A percentile compares a stretch with the other conserved stretches of the same genome.
Evolutionary conservation across 495 filamentous ascomycete species (phyloP).

Genomic region (Choiromyces venosus): DNA sequence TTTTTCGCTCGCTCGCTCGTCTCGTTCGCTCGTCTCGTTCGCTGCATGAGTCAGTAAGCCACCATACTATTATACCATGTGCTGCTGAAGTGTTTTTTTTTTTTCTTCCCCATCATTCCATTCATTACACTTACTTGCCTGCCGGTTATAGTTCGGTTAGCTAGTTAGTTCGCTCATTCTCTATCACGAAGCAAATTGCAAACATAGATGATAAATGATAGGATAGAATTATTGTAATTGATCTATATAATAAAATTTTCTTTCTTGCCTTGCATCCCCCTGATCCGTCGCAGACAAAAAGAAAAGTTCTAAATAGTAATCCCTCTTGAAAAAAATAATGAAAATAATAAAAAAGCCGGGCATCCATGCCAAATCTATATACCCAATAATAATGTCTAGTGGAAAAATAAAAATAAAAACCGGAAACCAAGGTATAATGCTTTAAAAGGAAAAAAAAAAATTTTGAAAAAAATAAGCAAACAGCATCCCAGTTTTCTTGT

Average conservation of each 20-base stretch:
- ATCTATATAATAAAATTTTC: background rate
- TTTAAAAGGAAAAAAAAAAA: background rate
- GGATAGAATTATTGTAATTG: slow-evolving; percentile 1
- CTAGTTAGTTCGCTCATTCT: too few species aligned
- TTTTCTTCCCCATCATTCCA: background rate
- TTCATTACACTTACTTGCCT: background rate
- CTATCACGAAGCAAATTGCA: background rate
- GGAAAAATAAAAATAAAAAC: slow-evolving; percentile 5
- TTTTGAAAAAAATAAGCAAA: background rate
- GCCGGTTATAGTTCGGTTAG: too few species aligned
- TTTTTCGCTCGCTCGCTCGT: background rate
- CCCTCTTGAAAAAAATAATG: background rate
- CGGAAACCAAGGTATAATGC: background rate
- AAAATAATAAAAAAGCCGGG: slow-evolving; percentile 9
- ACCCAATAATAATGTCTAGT: background rate
- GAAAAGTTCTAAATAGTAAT: slow-evolving; percentile 2
- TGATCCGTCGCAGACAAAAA: background rate
- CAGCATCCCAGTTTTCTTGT: background rate
- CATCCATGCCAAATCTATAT: background rate
- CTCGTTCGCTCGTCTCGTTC: too few species aligned
- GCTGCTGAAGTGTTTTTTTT: background rate
- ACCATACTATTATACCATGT: background rate
- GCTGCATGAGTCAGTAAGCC: slow-evolving; percentile 2
- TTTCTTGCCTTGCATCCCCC: background rate
- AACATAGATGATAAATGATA: background rate